A percentile compares a stretch with the other conserved stretches of the same genome.
These are phyloP conservation scores for Ascochyta lentis DNA, from an alignment of 2,329 filamentous ascomycete species.

Conservation along the genomic window DNA sequence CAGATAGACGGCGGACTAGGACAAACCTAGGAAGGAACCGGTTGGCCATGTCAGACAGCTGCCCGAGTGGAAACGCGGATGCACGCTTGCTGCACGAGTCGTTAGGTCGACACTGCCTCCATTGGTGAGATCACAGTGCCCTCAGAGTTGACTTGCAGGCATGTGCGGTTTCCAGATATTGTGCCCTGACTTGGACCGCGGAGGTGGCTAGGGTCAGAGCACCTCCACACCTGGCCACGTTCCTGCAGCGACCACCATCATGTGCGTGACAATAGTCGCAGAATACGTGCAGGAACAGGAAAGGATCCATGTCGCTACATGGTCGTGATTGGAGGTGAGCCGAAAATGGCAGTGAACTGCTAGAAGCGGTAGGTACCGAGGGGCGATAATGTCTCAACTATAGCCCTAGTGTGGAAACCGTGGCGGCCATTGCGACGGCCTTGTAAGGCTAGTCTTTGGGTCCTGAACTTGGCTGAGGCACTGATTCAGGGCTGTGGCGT, in stretches of 20 bases:
- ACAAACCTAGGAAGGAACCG: slow-evolving; percentile 11
- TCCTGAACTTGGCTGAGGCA: slow-evolving; percentile 18
- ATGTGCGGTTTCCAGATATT: slow-evolving; percentile 26
- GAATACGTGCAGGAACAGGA: slow-evolving; percentile 20
- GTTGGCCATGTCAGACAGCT: slow-evolving; percentile 1
- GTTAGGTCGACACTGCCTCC: not conserved
- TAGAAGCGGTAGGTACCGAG: slow-evolving; percentile 17
- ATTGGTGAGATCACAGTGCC: slow-evolving; percentile 22
- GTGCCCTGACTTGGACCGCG: slow-evolving; percentile 22
- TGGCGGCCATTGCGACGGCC: slow-evolving; percentile 16
- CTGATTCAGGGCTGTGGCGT: slow-evolving; percentile 18
- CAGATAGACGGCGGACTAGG: slow-evolving; percentile 6
- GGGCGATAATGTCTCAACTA: slow-evolving; percentile 31
- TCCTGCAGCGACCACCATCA: slow-evolving; percentile 30
- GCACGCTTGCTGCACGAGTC: slow-evolving; percentile 14
- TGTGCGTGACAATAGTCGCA: slow-evolving; percentile 33
- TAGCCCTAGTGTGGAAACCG: slow-evolving; percentile 18
- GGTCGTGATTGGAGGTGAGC: slow-evolving; percentile 15
- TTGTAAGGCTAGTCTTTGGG: slow-evolving; percentile 19
- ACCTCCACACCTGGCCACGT: slow-evolving; percentile 18
- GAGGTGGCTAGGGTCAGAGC: slow-evolving; percentile 19
- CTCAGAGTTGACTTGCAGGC: slow-evolving; percentile 10
- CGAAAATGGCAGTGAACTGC: slow-evolving; percentile 12
- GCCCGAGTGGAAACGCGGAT: slow-evolving; percentile 5
- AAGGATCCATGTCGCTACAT: slow-evolving; percentile 19